phyloP scores from a whole-genome alignment of 1,284 basidiomycete species.

The Mycosarcoma mackinlayi region DNA sequence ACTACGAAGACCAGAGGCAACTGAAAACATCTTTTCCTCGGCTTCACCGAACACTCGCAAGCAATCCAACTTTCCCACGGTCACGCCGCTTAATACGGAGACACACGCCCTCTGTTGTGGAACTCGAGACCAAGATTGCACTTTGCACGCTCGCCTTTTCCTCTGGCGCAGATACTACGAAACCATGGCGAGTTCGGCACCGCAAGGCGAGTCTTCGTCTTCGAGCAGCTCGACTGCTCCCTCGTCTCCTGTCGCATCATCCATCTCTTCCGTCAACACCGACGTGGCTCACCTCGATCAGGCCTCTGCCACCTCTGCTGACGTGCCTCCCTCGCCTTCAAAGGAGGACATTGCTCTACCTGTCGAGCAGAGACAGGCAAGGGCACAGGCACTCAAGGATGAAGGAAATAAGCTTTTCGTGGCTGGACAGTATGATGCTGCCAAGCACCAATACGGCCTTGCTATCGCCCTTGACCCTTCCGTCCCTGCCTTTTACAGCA shows the following conservation, averaged over 20 bases:
- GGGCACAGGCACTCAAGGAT: constrained; percentile 53
- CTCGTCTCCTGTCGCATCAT: constrained; percentile 30
- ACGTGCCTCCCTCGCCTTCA: constrained; percentile 54
- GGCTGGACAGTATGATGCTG: constrained; percentile 52
- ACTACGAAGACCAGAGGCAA: too few relatives aligned
- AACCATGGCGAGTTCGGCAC: constrained; percentile 19
- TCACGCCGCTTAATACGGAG: too few relatives aligned
- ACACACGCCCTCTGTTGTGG: too few relatives aligned
- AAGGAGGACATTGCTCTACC: constrained; percentile 45
- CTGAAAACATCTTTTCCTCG: too few relatives aligned
- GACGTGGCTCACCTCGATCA: constrained; percentile 45
- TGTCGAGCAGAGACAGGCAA: constrained; percentile 44
- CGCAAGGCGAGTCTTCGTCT: constrained; percentile 23
- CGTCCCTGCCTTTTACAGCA: constrained; percentile 58
- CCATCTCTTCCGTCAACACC: constrained; percentile 28
- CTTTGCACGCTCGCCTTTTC: too few relatives aligned
- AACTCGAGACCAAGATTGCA: too few relatives aligned
- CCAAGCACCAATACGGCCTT: constrained; percentile 61
- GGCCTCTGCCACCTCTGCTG: constrained; percentile 56
- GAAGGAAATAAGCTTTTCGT: constrained; percentile 64
- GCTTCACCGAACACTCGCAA: too few relatives aligned
- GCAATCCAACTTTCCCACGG: too few relatives aligned
- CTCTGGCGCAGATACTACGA: too few relatives aligned
- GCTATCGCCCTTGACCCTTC: constrained; percentile 61
- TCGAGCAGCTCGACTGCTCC: constrained; percentile 33